These are phyloP conservation scores for Oidiodendron maius DNA, from an alignment of 495 filamentous ascomycete genomes.

Conservation along the genomic window DNA sequence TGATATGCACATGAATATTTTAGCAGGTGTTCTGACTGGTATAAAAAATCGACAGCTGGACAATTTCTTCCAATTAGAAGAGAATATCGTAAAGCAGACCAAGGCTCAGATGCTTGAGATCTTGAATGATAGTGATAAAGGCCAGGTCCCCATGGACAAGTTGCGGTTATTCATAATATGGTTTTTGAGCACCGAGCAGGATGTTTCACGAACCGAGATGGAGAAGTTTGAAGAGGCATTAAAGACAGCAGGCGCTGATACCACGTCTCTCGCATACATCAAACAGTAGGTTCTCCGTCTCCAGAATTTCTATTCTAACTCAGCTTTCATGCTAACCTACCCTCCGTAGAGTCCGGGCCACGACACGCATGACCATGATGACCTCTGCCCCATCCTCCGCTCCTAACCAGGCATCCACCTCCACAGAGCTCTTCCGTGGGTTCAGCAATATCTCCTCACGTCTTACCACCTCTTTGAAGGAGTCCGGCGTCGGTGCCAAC, in stretches of 20 bases:
- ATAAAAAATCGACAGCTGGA: constrained; percentile 94
- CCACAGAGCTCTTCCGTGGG: constrained; percentile 77
- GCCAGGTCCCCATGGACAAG: constrained; percentile 80
- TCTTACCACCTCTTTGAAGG: constrained; percentile 89
- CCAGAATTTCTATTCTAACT: not conserved
- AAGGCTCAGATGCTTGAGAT: constrained; percentile 86
- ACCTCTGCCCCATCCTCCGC: constrained; percentile 72
- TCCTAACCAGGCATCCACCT: constrained; percentile 44
- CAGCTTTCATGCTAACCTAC: constrained; percentile 23
- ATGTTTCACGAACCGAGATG: constrained; percentile 77
- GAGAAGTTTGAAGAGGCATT: constrained; percentile 83
- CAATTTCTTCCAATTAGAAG: constrained; percentile 93
- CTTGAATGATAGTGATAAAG: constrained; percentile 75
- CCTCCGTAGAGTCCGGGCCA: constrained; percentile 77
- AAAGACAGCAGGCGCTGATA: constrained; percentile 63
- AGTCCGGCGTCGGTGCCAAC: constrained; percentile 78
- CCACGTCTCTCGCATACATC: constrained; percentile 75
- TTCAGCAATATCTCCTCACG: constrained; percentile 85
- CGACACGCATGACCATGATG: constrained; percentile 99
- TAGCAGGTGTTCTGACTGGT: constrained; percentile 76
- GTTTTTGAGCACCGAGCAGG: constrained; percentile 92
- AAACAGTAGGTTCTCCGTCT: constrained; percentile 51
- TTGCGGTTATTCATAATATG: constrained; percentile 93
- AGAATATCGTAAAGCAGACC: constrained; percentile 87
- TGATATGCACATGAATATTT: constrained; percentile 99